Evolutionary conservation across 2,329 filamentous ascomycete species (phyloP).

Genomic region (Trichophyton schoenleinii): DNA sequence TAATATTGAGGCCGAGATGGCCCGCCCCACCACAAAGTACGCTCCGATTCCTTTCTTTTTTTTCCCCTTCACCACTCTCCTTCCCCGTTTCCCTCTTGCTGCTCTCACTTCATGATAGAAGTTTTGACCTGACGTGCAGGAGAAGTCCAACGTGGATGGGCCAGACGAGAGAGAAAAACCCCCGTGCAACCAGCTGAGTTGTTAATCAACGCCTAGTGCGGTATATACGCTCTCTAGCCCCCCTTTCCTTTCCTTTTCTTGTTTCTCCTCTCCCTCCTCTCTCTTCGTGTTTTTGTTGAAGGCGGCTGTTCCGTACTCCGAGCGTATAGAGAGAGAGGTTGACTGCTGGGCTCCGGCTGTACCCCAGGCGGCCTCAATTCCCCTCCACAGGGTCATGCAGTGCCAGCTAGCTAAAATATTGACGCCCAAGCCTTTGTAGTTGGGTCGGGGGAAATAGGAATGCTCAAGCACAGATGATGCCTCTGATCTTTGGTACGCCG

Average conservation of each 20-base stretch:
- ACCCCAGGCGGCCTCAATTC: neutral
- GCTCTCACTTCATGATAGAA: too few relatives aligned
- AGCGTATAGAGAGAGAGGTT: neutral
- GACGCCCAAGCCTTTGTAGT: neutral
- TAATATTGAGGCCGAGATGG: neutral
- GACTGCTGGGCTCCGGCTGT: neutral
- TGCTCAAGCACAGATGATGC: neutral
- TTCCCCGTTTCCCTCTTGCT: neutral
- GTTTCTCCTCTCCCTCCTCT: neutral
- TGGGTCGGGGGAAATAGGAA: neutral
- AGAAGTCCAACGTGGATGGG: slow-evolving; percentile 3
- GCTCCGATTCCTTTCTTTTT: neutral
- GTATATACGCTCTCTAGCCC: neutral
- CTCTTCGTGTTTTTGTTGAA: neutral
- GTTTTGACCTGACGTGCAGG: neutral
- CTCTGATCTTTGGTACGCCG: slow-evolving; percentile 1
- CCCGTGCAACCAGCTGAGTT: slow-evolving; percentile 3
- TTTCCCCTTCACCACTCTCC: neutral
- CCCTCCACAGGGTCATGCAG: slow-evolving; percentile 2
- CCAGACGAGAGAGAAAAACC: neutral
- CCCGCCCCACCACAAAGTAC: neutral
- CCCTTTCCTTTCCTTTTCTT: neutral
- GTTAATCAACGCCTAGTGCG: neutral
- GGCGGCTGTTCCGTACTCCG: neutral
- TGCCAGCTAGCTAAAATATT: neutral